A percentile compares a stretch with the other conserved stretches of the same genome.
Conservation (phyloP, 257 asterid genomes). For the Fraxinus anomala region DNA sequence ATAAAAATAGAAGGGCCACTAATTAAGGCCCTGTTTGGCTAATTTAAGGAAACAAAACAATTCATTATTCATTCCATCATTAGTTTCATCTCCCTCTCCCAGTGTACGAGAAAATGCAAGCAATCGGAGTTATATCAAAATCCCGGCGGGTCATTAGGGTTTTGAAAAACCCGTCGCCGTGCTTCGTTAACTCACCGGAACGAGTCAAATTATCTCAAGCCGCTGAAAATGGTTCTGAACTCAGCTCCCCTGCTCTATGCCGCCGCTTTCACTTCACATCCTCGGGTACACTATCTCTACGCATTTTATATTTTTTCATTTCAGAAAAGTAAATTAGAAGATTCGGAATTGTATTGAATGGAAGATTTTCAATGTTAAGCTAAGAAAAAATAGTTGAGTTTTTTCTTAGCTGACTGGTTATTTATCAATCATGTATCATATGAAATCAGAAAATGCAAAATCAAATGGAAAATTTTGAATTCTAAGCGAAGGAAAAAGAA, state of each 20-base stretch:
- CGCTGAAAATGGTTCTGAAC: slow-evolving; percentile 17
- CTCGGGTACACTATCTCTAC: slow-evolving; percentile 32
- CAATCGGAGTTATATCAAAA: slow-evolving; percentile 31
- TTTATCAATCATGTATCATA: too few relatives aligned
- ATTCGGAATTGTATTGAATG: too few relatives aligned
- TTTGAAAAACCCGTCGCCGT: slow-evolving; percentile 32
- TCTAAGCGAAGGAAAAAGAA: slow-evolving; percentile 1
- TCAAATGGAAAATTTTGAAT: slow-evolving; percentile 3
- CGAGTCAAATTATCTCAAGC: slow-evolving; percentile 26
- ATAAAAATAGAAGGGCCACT: too few relatives aligned
- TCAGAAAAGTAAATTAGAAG: neutral
- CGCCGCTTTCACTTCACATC: slow-evolving; percentile 37
- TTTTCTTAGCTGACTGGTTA: too few relatives aligned
- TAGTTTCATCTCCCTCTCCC: neutral
- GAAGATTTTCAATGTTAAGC: too few relatives aligned
- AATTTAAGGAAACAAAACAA: too few relatives aligned
- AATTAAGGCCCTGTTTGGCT: too few relatives aligned
- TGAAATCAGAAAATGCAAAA: neutral
- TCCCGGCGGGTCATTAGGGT: slow-evolving; percentile 45
- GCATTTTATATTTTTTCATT: too few relatives aligned
- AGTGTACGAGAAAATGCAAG: slow-evolving; percentile 46
- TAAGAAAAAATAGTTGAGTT: too few relatives aligned
- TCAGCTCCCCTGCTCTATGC: slow-evolving; percentile 26
- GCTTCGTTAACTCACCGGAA: slow-evolving; percentile 30
- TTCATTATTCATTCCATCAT: too few relatives aligned